These are phyloP conservation scores for Myxozyma nipponensis DNA, from an alignment of 805 yeast genomes.

Conservation along the genomic window DNA sequence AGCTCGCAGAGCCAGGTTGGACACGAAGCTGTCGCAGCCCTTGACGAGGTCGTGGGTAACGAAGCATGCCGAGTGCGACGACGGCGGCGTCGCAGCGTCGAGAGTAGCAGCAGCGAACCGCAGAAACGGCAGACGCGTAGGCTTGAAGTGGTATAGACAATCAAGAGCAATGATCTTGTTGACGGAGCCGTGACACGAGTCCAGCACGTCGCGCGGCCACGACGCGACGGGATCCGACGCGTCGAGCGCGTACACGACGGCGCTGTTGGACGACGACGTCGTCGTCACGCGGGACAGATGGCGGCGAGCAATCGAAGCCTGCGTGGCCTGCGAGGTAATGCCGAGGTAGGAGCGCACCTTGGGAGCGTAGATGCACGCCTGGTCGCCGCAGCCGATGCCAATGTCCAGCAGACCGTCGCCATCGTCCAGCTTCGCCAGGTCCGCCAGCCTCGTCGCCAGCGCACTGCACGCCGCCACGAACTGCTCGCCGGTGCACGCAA, in stretches of 20 bases:
- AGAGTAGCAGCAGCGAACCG: constrained; percentile 7
- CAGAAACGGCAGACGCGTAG: constrained; percentile 13
- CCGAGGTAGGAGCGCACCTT: constrained; percentile 13
- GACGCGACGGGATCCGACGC: constrained; percentile 9
- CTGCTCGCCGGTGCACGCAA: not conserved
- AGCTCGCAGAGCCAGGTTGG: constrained; percentile 2
- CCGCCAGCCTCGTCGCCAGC: constrained; percentile 13
- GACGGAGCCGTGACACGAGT: constrained; percentile 1
- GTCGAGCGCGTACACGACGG: constrained; percentile 8
- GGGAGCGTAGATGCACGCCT: constrained; percentile 17
- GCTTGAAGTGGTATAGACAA: constrained; percentile 19
- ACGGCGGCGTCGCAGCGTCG: constrained; percentile 12
- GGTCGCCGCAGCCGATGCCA: constrained; percentile 28
- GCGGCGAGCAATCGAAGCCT: constrained; percentile 7
- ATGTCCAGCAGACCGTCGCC: constrained; percentile 17
- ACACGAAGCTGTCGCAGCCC: not conserved
- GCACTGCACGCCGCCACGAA: constrained; percentile 7
- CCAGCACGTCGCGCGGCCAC: constrained; percentile 17
- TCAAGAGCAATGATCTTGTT: constrained; percentile 23
- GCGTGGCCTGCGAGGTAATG: constrained; percentile 14
- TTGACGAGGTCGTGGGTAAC: constrained; percentile 19
- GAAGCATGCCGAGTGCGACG: constrained; percentile 9
- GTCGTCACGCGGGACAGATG: not conserved
- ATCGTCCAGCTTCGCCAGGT: constrained; percentile 4
- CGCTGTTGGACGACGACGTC: not conserved